These are phyloP conservation scores for Sextonia rubra DNA, from an alignment of 164 flowering plant genomes.

Conservation along the genomic window DNA sequence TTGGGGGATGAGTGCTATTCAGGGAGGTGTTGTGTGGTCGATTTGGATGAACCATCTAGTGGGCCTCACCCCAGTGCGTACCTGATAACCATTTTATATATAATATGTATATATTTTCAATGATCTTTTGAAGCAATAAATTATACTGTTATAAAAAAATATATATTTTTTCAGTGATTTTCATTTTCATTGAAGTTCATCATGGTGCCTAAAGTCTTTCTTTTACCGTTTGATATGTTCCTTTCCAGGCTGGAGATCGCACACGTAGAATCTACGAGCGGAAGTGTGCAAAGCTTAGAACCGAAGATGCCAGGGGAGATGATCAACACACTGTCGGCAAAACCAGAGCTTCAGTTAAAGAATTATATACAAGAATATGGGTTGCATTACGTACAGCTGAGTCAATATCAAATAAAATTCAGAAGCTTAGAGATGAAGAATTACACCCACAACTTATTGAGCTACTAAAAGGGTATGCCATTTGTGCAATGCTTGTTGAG, in stretches of 20 bases:
- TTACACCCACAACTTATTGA: constrained; percentile 83
- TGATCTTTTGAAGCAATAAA: no score
- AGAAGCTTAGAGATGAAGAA: constrained; percentile 83
- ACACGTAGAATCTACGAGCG: constrained; percentile 64
- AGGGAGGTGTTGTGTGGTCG: no score
- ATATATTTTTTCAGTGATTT: no score
- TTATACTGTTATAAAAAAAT: no score
- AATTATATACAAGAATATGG: constrained; percentile 74
- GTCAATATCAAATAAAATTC: constrained; percentile 67
- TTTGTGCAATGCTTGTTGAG: background rate
- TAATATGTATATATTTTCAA: no score
- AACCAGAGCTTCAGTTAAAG: constrained; percentile 77
- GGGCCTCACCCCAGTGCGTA: no score
- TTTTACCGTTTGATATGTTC: background rate
- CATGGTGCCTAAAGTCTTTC: background rate
- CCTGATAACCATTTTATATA: no score
- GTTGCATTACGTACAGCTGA: constrained; percentile 83
- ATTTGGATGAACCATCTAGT: no score
- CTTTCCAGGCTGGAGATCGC: constrained; percentile 68
- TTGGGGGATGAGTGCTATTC: no score
- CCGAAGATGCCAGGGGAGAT: constrained; percentile 64
- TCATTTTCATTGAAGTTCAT: background rate
- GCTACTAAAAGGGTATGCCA: constrained; percentile 69
- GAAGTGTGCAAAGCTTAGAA: constrained; percentile 56
- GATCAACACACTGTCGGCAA: constrained; percentile 53